Percentiles rank a stretch among this genome's conserved stretches.
phyloP scores from a whole-genome alignment of 331 rosid genomes.

The Cydonia oblonga region DNA sequence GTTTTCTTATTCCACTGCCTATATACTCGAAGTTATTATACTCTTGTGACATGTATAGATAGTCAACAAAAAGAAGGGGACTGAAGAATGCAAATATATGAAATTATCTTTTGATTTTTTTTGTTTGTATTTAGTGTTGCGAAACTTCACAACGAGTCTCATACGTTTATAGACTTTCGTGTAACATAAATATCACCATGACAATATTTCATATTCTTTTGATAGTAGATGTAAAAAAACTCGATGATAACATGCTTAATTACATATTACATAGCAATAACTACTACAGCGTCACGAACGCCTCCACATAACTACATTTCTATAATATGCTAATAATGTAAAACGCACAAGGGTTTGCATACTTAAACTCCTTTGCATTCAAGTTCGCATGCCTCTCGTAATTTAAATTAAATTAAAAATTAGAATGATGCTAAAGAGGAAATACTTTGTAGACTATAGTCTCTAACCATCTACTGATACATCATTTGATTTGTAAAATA shows the following conservation, averaged over 20 bases:
- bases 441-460: too few species aligned
- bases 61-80: too few species aligned
- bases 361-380: not conserved
- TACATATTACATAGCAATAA: not conserved
- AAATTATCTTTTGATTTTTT: not conserved
- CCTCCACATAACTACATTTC: not conserved
- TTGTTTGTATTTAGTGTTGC: too few species aligned
- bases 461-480: too few species aligned
- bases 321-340: not conserved
- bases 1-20: too few species aligned
- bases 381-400: too few species aligned
- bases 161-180: not conserved
- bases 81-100: not conserved
- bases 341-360: not conserved
- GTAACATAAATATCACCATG: not conserved
- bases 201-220: not conserved
- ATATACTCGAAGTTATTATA: too few species aligned
- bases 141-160: not conserved
- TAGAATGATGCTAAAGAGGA: too few species aligned
- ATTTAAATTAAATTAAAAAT: too few species aligned
- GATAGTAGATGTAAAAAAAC: not conserved
- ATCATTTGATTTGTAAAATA: rapidly evolving
- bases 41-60: too few species aligned
- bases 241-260: not conserved
- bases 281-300: not conserved